Base-by-base conservation (phyloP, 106 monocot species). In the Posidonia australis region DNA sequence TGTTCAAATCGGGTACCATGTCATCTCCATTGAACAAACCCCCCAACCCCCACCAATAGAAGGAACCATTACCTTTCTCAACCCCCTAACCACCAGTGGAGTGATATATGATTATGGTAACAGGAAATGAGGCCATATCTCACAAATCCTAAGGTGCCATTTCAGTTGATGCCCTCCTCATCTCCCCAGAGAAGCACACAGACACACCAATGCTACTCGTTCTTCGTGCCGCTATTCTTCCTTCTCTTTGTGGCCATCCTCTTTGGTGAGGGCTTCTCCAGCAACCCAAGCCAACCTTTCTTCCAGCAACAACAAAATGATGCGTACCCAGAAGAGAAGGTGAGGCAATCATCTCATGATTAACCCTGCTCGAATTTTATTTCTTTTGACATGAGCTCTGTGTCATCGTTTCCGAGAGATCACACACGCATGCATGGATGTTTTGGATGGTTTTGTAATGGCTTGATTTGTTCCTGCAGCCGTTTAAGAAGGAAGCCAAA, bases 231-330 rank as follows among this genome's bases (percentile, higher is more conserved):
- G 46, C 17, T 78, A 23, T 41, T 65, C 70, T 82, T 82, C 76
- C 54, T 82, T 46, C 20, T 79, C 58, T 45, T 86, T 26, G 51
- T 86, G 13, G 57, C 63, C 47, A 54, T 86, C 49, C 73, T 86
- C 68, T 82, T 77, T 59, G 73, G 69, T 4, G 76, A 82, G 60
- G 81, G 82, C 64, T 65, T 82, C 61, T 42, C 67, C 36, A 82
- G 70, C 54, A 44, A 54, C 54, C 42, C 54, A 5, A 20, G 27
- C 18, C 51, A 9, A 31, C n/a, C n/a, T n/a, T n/a, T n/a, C n/a
- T n/a, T n/a, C n/a, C n/a, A n/a, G n/a, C 19, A 49, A 49, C n/a
- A 9, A 49, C 16, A 49, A 18, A 16, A 49, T 49, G 49, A 14
- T 53, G 12, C 53, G 19, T 23, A 1, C 20, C 53, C 16, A 53